These are phyloP conservation scores for Phoma herbarum DNA, from an alignment of 2,329 filamentous ascomycete species.

Conservation along the genomic window DNA sequence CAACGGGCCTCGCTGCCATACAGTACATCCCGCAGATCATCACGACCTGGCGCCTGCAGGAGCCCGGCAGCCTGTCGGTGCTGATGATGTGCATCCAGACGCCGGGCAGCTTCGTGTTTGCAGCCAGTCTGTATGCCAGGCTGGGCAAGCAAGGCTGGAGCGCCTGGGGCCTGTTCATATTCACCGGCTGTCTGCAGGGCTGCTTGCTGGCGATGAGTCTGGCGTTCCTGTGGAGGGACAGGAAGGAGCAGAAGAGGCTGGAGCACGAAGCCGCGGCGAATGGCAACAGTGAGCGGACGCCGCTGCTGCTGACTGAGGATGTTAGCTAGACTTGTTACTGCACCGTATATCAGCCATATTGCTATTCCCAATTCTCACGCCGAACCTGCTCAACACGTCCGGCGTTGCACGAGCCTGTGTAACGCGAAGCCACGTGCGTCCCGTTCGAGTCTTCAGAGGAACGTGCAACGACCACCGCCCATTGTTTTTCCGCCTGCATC, in stretches of 20 bases:
- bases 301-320: conserved; percentile 12
- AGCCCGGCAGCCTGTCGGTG: conserved; percentile 90
- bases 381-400: background rate
- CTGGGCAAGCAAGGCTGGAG: conserved; percentile 89
- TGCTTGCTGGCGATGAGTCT: conserved; percentile 81
- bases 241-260: conserved; percentile 39
- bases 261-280: conserved; percentile 6
- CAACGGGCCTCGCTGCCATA: conserved; percentile 79
- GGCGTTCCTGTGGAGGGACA: conserved; percentile 70
- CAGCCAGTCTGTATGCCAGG: conserved; percentile 80
- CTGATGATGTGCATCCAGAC: conserved; percentile 99
- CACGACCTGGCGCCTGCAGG: conserved; percentile 85
- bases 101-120: conserved; percentile 89
- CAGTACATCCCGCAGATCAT: conserved; percentile 97
- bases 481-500: background rate
- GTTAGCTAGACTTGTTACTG: conserved; percentile 3
- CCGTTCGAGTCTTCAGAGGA: background rate
- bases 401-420: conserved; percentile 12
- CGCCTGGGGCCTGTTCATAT: conserved; percentile 89
- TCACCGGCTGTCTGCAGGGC: conserved; percentile 88
- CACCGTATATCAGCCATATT: background rate
- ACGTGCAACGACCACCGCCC: conserved; percentile 9
- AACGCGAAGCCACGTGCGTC: conserved; percentile 14
- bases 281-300: conserved; percentile 12
- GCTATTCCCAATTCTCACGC: background rate